These are phyloP conservation scores for Cyclanthera cordifolia DNA, from an alignment of 306 rosid genomes.

Conservation along the genomic window DNA sequence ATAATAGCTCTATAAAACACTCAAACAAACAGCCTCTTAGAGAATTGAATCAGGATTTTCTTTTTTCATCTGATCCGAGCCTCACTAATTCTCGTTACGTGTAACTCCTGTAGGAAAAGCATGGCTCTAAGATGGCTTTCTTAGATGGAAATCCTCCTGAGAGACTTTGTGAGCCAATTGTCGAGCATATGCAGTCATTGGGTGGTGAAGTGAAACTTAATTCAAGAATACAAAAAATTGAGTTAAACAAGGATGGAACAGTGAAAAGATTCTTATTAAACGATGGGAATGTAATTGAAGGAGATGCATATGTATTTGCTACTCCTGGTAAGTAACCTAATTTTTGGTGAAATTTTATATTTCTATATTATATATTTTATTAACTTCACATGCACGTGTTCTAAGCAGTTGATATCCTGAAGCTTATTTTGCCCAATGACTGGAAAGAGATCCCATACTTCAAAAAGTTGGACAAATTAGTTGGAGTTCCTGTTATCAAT, in stretches of 20 bases:
- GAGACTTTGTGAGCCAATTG: slow-evolving; percentile 92
- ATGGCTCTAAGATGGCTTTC: slow-evolving; percentile 98
- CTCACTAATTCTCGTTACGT: neutral
- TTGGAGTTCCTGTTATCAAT: slow-evolving; percentile 94
- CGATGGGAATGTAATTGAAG: slow-evolving; percentile 64
- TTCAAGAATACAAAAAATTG: slow-evolving; percentile 72
- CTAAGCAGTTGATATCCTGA: slow-evolving; percentile 74
- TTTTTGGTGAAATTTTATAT: neutral
- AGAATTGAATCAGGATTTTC: neutral
- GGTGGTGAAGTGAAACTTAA: slow-evolving; percentile 85
- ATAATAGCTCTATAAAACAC: no score
- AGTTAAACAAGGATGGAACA: slow-evolving; percentile 69
- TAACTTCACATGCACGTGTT: slow-evolving; percentile 10
- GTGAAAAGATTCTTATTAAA: slow-evolving; percentile 57
- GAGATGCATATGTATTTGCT: slow-evolving; percentile 80
- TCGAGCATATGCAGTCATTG: slow-evolving; percentile 63
- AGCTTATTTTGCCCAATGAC: slow-evolving; percentile 70
- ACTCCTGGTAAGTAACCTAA: slow-evolving; percentile 56
- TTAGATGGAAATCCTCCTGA: slow-evolving; percentile 95
- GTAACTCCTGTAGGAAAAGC: slow-evolving; percentile 57
- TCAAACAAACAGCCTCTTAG: no score
- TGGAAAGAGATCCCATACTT: slow-evolving; percentile 90
- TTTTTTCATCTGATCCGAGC: neutral
- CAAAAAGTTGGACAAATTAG: slow-evolving; percentile 77
- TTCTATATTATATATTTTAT: slow-evolving; percentile 1